Evolutionary conservation across 2,329 filamentous ascomycete species (phyloP).

Genomic region (Pseudocercospora ulei): DNA sequence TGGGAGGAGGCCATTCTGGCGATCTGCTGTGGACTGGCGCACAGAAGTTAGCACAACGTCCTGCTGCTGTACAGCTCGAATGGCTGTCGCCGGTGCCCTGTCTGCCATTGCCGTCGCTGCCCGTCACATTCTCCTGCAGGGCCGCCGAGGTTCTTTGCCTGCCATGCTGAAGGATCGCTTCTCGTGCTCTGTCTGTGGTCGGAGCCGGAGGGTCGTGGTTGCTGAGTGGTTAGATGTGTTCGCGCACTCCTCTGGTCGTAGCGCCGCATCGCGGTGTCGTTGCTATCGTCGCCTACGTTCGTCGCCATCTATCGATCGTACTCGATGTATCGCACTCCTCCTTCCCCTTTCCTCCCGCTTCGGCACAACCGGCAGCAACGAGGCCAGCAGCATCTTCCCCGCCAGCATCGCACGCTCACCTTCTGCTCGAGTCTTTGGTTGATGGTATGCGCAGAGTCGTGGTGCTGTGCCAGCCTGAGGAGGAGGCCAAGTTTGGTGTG

Average conservation of each 20-base stretch:
- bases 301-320: too few species aligned
- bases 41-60: conserved; percentile 1
- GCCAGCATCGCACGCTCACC: neutral
- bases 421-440: neutral
- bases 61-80: neutral
- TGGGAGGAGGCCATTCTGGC: conserved; percentile 23
- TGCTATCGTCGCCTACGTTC: too few species aligned
- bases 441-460: neutral
- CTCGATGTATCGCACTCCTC: too few species aligned
- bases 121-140: too few species aligned
- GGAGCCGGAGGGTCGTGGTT: too few species aligned
- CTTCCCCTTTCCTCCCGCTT: too few species aligned
- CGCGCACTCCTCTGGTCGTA: too few species aligned
- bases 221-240: too few species aligned
- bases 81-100: neutral
- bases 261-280: too few species aligned
- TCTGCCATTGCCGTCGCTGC: neutral
- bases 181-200: too few species aligned
- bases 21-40: conserved; percentile 16
- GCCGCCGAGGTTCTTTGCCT: too few species aligned
- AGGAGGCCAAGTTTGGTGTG: neutral
- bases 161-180: too few species aligned
- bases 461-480: conserved; percentile 1
- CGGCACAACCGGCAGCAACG: neutral
- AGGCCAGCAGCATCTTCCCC: neutral